A percentile compares a stretch with the other conserved stretches of the same genome.
Conservation (phyloP, 2,329 filamentous ascomycete species). For the Diaporthe citrichinensis region DNA sequence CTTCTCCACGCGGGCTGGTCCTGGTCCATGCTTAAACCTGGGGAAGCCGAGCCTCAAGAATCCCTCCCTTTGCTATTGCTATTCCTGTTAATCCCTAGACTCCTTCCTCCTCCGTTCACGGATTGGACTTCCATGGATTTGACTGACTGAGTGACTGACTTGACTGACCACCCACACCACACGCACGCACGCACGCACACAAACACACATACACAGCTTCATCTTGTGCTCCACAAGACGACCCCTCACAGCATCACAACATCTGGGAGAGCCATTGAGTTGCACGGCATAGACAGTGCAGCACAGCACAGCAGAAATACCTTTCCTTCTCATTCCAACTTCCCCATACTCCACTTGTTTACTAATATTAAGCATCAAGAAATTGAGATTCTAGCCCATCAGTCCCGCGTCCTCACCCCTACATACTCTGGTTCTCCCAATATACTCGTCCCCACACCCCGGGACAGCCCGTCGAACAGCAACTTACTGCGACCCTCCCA, state of each 20-base stretch:
- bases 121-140: background rate
- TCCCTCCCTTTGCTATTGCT: slow-evolving; percentile 1
- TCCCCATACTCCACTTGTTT: background rate
- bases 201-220: background rate
- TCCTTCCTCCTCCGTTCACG: background rate
- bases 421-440: background rate
- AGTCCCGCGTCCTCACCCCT: background rate
- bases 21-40: slow-evolving; percentile 32
- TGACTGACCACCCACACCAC: background rate
- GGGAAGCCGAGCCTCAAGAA: slow-evolving; percentile 31
- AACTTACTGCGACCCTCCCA: background rate
- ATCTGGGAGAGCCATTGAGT: background rate
- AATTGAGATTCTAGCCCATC: background rate
- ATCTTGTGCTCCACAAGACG: background rate
- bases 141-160: background rate
- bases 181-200: background rate
- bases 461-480: background rate
- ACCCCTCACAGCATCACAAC: background rate
- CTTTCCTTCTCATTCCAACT: background rate
- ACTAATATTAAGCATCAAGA: too few relatives aligned
- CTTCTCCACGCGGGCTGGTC: slow-evolving; percentile 12
- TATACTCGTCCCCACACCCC: background rate
- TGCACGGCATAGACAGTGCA: background rate
- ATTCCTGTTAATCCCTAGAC: background rate
- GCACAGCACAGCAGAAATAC: background rate